Evolutionary conservation across 345 rosid species (phyloP), one percentile per base, ranked within the genome.

Genomic region (Eutrema japonicum): DNA sequence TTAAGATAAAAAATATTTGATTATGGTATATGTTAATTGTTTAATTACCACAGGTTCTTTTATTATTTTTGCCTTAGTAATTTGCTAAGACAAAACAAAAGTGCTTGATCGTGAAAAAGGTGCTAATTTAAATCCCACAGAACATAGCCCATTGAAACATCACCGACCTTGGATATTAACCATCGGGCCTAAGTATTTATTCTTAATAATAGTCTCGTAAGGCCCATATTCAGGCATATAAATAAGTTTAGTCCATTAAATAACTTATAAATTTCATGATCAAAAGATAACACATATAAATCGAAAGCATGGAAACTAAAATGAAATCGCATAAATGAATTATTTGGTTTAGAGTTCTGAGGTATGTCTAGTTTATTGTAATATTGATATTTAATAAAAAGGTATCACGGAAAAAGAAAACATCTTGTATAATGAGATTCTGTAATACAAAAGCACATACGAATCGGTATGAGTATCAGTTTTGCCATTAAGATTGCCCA

Each of bases 381-480:
- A 29, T 54, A 9, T 29, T 30, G 59, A 54, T 47, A 47, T 26
- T 47, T 47, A 6, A 16, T 14, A 2, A 14, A 6, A 49, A 6
- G 36, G 10, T n/a, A 0, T 38, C 9, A 38, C 3, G 3, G 7
- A 2, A 36, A 36, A 7, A 18, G 1, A 10, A 36, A 22, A 49
- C 7, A 26, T 41, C 36, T 3, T 32, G 35, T 32, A 32, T 66
- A 9, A 46, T 14, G 68, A 35, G 45, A 10, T 16, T 10, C 27
- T 46, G 18, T 64, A 40, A 33, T 63, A 45, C 45, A 72, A 62
- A 50, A 50, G 67, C 16, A 50, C 61, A 61, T 29, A 68, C 9
- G 64, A 71, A 71, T 11, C 10, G 35, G n/a, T 38, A 50, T 0
- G 35, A 38, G 8, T 37, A 48, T 58, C 66, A 58, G 26, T 13